These are phyloP conservation scores for Globisporangium cystogenes DNA, from an alignment of 352 stramenopile genomes.

Conservation along the genomic window DNA sequence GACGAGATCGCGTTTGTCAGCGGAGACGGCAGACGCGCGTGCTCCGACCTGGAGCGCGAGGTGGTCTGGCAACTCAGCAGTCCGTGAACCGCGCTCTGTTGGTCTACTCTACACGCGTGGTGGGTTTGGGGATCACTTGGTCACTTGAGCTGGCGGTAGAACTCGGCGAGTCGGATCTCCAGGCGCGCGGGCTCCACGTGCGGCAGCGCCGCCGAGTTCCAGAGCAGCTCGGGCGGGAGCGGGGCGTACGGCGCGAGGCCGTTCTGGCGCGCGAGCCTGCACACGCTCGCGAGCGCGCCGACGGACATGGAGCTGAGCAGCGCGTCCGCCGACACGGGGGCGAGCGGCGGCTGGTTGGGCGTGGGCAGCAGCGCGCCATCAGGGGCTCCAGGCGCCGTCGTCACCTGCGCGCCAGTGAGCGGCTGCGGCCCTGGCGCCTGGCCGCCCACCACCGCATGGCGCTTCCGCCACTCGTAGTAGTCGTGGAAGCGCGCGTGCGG, in stretches of 20 bases:
- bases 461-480: constrained; percentile 51
- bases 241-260: constrained; percentile 33
- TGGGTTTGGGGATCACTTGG: too few species aligned
- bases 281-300: constrained; percentile 52
- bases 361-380: not conserved
- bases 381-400: not conserved
- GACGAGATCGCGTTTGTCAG: constrained; percentile 5
- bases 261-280: constrained; percentile 26
- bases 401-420: not conserved
- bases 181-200: constrained; percentile 40
- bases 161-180: constrained; percentile 50
- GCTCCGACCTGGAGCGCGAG: constrained; percentile 2
- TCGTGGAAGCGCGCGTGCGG: constrained; percentile 34
- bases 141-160: constrained; percentile 26
- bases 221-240: constrained; percentile 31
- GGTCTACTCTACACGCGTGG: constrained; percentile 1
- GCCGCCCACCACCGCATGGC: constrained; percentile 21
- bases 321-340: not conserved
- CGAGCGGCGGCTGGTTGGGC: not conserved
- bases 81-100: not conserved
- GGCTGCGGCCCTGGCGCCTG: constrained; percentile 3
- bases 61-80: constrained; percentile 8
- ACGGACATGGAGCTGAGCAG: constrained; percentile 24
- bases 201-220: constrained; percentile 22
- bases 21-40: not conserved